Base-by-base conservation (phyloP, 371 early-diverging fungal species). In the Zopfochytrium polystomum region DNA sequence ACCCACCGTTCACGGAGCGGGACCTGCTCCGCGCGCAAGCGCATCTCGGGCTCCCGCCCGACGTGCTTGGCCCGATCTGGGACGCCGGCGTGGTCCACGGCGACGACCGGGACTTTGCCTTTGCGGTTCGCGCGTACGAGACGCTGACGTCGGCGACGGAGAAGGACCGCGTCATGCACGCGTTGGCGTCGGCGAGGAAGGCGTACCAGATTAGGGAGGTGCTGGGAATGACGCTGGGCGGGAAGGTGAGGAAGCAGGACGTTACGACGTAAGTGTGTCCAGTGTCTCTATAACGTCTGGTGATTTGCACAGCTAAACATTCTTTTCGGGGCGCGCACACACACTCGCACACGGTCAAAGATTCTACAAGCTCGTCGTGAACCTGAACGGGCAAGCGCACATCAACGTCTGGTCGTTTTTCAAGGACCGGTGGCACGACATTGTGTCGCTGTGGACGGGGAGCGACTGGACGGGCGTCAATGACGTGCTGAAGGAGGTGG, bases 51-150 rank as follows among this genome's bases (percentile, higher is more conserved):
- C 57, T 92, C 29, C 85, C 90, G 52, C 87, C 91, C 44, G 89
- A 92, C 67, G 66, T 93, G 22, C 84, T 90, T 25, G 85, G 85
- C 27, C 75, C 90, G 2, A 87, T 91, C 0, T 92, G 81, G 66
- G 79, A 81, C 59, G 86, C 91, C 65, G 90, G 89, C 2, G 72
- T 93, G 23, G 65, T 78, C 49, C 76, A 84, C 58, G 91, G 90
- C 11, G 84, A 81, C 27, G 78, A 80, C 20, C 78, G 77, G 34
- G 92, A 91, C 58, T 92, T 85, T 80, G 87, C 92, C 31, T 73
- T 80, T 15, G 79, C 91, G 33, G 71, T 86, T 50, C 73, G 82
- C 27, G 80, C 87, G 57, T 90, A 87, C 60, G 70, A 79, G 43
- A 84, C 86, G 55, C 76, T 87, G 15, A 71, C 63, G 25, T 68